Evolutionary conservation across 2,329 filamentous ascomycete genomes (phyloP), one percentile per base, ranked within the genome.

Genomic region (Xenoacremonium recifei): DNA sequence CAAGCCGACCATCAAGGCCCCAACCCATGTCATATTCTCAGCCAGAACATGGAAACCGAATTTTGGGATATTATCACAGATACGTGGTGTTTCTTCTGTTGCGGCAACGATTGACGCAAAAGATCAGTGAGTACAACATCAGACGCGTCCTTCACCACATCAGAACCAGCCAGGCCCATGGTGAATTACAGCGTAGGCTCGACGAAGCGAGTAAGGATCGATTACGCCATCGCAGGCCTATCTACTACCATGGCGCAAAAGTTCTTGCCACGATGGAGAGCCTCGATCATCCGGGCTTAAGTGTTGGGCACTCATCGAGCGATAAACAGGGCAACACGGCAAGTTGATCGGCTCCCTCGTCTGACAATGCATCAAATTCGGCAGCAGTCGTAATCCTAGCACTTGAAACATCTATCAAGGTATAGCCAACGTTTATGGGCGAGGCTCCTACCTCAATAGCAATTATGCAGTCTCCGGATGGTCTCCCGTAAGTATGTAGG

Each of bases 51-150:
- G 82, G 7, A 87, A 71, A 19, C 87, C 77, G 55, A 86, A 87
- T 52, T 85, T 85, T 54, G 86, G 80, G 48, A 87, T 85, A 57
- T 86, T 87, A 59, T 86, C 82, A 58, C 85, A 86, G 58, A 85
- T 83, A 13, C 81, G 72, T 15, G 83, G 76, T 10, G 83, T 84
- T 63, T 86, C 82, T 60, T 85, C 80, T 23, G 87, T 79, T 4
- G 82, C 82, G 45, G 80, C 79, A 30, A 86, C 73, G 46, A 87
- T 87, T 12, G 75, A 80, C 4, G 82, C 35, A 37, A 37, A 37
- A 63, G 84, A 55, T 87, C 82, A 0, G 82, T 87, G 25, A 88
- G 65, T 17, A 88, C 82, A 64, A 88, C 87, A 32, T 71, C 76
- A 0, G 77, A 75, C 1, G 82, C 83, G 42, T 84, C 81, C 58